Percentiles rank a stretch among this genome's conserved stretches.
phyloP scores from a whole-genome alignment of 345 rosid species.

The Populus ilicifolia region DNA sequence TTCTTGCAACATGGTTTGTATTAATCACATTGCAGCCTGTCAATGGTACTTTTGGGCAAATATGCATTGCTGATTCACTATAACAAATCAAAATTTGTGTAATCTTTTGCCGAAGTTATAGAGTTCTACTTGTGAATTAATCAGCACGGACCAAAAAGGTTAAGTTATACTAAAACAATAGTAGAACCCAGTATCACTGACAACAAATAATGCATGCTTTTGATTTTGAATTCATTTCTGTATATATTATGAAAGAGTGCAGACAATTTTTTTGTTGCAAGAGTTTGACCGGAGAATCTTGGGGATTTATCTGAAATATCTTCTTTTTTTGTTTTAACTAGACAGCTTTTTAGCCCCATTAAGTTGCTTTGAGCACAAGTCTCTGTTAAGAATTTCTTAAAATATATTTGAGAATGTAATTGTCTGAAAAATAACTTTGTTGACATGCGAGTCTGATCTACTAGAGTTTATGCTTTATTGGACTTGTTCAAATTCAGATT shows the following conservation, averaged over 20 bases:
- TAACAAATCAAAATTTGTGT: background rate
- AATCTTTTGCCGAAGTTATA: background rate
- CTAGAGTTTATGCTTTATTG: background rate
- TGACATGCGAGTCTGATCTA: background rate
- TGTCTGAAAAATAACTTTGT: background rate
- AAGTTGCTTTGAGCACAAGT: background rate
- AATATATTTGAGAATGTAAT: background rate
- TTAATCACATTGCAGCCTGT: background rate
- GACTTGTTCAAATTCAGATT: background rate
- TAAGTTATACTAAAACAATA: background rate
- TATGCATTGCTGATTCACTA: background rate
- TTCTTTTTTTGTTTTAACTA: background rate
- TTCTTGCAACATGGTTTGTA: background rate
- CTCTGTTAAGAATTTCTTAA: background rate
- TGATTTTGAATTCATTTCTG: background rate
- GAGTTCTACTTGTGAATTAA: background rate
- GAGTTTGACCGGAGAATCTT: background rate
- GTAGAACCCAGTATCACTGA: background rate
- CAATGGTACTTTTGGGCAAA: background rate
- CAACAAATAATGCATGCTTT: constrained; percentile 2
- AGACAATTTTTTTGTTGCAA: background rate
- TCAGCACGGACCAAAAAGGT: background rate
- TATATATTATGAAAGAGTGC: background rate
- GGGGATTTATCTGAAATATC: background rate
- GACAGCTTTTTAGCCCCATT: background rate